These are phyloP conservation scores for Byssochlamys sp. DNA, from an alignment of 2,329 filamentous ascomycete species.

Conservation along the genomic window DNA sequence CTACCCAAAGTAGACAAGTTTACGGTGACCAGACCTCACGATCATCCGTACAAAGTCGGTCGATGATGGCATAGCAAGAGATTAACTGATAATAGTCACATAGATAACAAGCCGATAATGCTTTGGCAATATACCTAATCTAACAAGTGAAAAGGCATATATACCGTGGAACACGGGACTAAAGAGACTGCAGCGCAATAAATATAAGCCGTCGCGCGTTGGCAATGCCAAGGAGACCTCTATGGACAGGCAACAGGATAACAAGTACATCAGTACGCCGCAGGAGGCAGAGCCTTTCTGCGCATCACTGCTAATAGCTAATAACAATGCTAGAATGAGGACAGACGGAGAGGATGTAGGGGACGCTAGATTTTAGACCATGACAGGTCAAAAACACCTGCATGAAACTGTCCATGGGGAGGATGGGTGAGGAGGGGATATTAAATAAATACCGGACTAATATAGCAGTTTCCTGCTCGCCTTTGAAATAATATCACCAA, in stretches of 20 bases:
- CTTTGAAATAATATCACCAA: constrained; percentile 55
- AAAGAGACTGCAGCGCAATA: background rate
- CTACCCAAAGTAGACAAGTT: too few relatives aligned
- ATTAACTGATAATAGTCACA: background rate
- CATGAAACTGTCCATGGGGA: background rate
- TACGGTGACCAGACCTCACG: too few relatives aligned
- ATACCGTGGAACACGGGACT: background rate
- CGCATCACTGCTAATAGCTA: background rate
- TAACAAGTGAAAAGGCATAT: background rate
- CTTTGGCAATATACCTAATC: background rate
- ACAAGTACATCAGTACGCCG: background rate
- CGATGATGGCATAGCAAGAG: too few relatives aligned
- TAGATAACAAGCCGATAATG: background rate
- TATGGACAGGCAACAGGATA: background rate
- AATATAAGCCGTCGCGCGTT: background rate
- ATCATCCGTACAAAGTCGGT: too few relatives aligned
- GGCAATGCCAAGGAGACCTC: background rate
- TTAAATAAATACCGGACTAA: constrained; percentile 8
- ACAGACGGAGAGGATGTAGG: background rate
- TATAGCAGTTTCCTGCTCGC: constrained; percentile 47
- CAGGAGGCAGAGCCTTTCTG: background rate
- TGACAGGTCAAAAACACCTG: background rate
- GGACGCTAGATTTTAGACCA: background rate
- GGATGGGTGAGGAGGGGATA: background rate
- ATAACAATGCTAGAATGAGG: background rate